Evolutionary conservation across 192 early-diverging fungal species (phyloP), one percentile per base, ranked within the genome.

Genomic region (Podila clonocystis): DNA sequence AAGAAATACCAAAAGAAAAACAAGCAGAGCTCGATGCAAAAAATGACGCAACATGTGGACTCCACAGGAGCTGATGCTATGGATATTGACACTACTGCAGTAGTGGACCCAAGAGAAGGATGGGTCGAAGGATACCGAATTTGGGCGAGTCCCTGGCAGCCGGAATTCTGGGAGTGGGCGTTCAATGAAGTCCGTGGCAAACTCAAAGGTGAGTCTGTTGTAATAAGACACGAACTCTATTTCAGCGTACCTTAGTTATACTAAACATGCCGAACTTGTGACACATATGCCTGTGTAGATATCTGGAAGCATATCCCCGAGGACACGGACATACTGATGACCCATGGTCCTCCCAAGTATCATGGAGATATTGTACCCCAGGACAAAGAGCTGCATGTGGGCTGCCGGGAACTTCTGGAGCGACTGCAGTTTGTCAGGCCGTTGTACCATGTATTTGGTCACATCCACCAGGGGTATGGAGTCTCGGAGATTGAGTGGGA

Each of bases 381-480:
- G 52, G 36, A 58, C 26, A 71, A 71, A 24, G 29, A 63, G 12
- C 1, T 28, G 11, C 60, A 71, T 63, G 75, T 59, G 1, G 75
- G 75, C 2, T 78, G 75, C 45, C 9, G 11, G 29, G 75, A 78
- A 36, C 64, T 78, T 38, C 61, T 72, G 9, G 41, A 71, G 50
- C 36, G 75, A 65, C 41, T 78, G 26, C 36, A 67, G 45, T 15
- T 45, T 17, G 65, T 78, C 34, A 71, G 61, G 60, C 75, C 75
- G 7, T 57, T 67, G 7, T 62, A 72, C 38, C 75, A 78, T 62
- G 34, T 78, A 15, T 78, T 78, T 30, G 75, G 75, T 4, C 75
- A 78, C 55, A 78, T 78, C 57, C 75, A 78, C 55, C 49, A 78
- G 50, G 68, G 63, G 30, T 78, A 72, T 50, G 75, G 75, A 33